Percentiles rank a stretch among this genome's conserved stretches.
Evolutionary conservation across 106 monocot species (phyloP).

Genomic region (Acorus gramineus): DNA sequence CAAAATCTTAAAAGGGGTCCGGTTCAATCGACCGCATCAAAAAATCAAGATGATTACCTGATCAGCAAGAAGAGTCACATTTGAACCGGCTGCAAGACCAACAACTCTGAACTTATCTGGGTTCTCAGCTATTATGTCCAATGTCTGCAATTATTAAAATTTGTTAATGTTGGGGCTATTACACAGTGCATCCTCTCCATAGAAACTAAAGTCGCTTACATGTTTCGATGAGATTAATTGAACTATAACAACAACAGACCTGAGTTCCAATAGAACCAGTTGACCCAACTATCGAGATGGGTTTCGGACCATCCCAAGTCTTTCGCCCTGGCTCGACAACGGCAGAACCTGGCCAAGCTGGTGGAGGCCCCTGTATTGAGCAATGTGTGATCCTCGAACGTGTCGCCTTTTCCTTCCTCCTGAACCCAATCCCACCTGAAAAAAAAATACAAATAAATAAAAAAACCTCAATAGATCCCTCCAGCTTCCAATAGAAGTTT

Average conservation of each 20-base stretch:
- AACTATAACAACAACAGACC: conserved; percentile 18
- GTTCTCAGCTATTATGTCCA: conserved; percentile 91
- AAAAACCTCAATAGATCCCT: not conserved
- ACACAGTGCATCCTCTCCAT: too few species aligned
- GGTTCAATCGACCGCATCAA: not conserved
- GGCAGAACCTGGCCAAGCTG: conserved; percentile 97
- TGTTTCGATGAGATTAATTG: not conserved
- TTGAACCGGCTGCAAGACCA: conserved; percentile 92
- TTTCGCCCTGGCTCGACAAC: conserved; percentile 41
- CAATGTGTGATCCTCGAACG: conserved; percentile 33
- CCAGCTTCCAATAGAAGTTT: not conserved
- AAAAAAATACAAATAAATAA: not conserved
- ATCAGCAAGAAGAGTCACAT: conserved; percentile 90
- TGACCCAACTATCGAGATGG: conserved; percentile 85
- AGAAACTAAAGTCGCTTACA: too few species aligned
- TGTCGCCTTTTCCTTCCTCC: conserved; percentile 21
- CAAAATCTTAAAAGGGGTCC: not conserved
- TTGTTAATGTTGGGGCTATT: too few species aligned
- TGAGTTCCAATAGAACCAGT: conserved; percentile 98
- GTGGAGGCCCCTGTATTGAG: conserved; percentile 58
- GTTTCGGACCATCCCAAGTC: conserved; percentile 78
- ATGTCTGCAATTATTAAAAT: conserved; percentile 38
- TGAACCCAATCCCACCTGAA: conserved; percentile 36
- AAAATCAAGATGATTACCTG: conserved; percentile 36
- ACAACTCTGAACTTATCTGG: conserved; percentile 89